These are phyloP conservation scores for Periconia sp. DNA, from an alignment of 2,329 filamentous ascomycete species.

Conservation along the genomic window DNA sequence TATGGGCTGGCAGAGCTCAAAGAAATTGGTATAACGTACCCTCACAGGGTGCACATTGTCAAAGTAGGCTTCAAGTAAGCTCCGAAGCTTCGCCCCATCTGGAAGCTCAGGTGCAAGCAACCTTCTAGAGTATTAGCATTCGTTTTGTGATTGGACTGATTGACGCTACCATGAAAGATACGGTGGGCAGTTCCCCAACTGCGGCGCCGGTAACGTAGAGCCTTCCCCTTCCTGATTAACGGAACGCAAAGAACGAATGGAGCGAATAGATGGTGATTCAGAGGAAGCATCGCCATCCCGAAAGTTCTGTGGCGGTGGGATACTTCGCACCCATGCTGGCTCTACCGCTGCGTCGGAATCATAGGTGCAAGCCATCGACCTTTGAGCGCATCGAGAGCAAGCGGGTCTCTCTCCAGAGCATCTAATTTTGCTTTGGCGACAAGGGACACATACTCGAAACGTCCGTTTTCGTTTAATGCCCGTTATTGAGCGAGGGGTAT, in stretches of 20 bases:
- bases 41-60: conserved; percentile 33
- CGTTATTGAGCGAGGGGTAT: conserved; percentile 18
- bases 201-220: conserved; percentile 11
- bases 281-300: conserved; percentile 13
- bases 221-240: conserved; percentile 14
- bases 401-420: conserved; percentile 34
- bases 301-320: conserved; percentile 18
- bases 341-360: conserved; percentile 29
- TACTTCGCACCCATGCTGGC: conserved; percentile 35
- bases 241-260: background rate
- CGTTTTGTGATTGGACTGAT: background rate
- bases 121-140: conserved; percentile 11
- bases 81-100: conserved; percentile 23
- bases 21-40: background rate
- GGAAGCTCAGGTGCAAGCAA: conserved; percentile 27
- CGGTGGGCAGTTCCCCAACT: conserved; percentile 22
- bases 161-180: conserved; percentile 21
- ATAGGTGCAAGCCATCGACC: conserved; percentile 25
- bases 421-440: conserved; percentile 35
- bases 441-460: conserved; percentile 33
- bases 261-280: conserved; percentile 10
- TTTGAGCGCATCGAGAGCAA: conserved; percentile 31
- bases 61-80: conserved; percentile 32
- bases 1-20: conserved; percentile 1
- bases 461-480: conserved; percentile 36